phyloP scores from a whole-genome alignment of 2,329 filamentous ascomycete species.

The Volutella citrinella region DNA sequence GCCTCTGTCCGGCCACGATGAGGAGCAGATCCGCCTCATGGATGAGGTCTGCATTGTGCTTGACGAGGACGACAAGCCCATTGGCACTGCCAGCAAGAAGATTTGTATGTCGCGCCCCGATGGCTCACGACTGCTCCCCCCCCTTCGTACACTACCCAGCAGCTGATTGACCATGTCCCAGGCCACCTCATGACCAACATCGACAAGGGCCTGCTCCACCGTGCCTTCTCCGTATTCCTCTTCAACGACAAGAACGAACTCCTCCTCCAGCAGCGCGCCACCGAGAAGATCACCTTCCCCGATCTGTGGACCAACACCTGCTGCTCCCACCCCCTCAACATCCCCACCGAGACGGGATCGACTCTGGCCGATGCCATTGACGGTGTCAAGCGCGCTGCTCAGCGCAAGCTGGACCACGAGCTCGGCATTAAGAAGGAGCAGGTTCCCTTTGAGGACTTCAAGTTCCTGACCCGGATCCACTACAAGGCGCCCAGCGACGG shows the following conservation, averaged over 20 bases:
- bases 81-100: constrained; percentile 98
- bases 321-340: constrained; percentile 93
- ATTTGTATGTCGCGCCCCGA: constrained; percentile 63
- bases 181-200: constrained; percentile 99
- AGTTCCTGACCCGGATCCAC: constrained; percentile 94
- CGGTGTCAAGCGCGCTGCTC: constrained; percentile 88
- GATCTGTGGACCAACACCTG: constrained; percentile 99
- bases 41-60: constrained; percentile 98
- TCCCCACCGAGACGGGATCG: constrained; percentile 85
- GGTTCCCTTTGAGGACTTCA: constrained; percentile 87
- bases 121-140: too few species aligned
- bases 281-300: constrained; percentile 98
- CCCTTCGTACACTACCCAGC: too few species aligned
- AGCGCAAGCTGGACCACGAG: constrained; percentile 92
- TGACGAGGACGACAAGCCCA: constrained; percentile 86
- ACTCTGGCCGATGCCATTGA: constrained; percentile 75
- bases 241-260: constrained; percentile 93
- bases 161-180: too few species aligned
- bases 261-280: constrained; percentile 89
- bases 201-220: constrained; percentile 89
- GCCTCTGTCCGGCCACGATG: constrained; percentile 88
- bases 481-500: constrained; percentile 97
- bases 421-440: constrained; percentile 86
- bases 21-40: constrained; percentile 97
- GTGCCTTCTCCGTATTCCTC: constrained; percentile 96